Evolutionary conservation across 2,329 filamentous ascomycete genomes (phyloP), one percentile per base, ranked within the genome.

Genomic region (Ophiostoma piceae): DNA sequence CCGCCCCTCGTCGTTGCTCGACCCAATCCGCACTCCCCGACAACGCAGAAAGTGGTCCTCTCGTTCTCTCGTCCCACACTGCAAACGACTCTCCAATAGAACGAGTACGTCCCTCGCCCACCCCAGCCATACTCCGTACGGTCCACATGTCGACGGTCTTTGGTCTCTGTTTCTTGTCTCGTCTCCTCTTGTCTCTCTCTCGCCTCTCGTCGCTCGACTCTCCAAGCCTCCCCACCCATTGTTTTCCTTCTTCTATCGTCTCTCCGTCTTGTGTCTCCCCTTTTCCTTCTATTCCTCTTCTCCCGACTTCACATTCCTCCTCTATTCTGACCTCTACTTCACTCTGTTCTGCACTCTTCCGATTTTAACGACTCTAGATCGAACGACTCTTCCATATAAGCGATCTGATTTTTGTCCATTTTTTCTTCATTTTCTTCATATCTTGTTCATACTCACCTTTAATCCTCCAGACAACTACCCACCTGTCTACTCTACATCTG

Each of bases 71-170:
- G 69, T 70, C 69, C 67, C 69, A 68, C 69, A 47, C 66, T 64
- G 57, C 57, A 67, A 68, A 39, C 60, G 22, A 90, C 16, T 66
- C 60, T 66, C 69, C 69, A 68, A 70, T 70, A 47, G 66, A 57
- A 68, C 6, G 67, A 60, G 57, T 60, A 65, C 57, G 19, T 62
- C 57, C 9, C 26, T 35, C 57, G 19, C 26, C 26, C 60, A 47
- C 43, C 57, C 54, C 22, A 57, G 51, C 51, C 51, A 57, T 57
- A 47, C 16, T 47, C 19, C 43, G 51, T 29, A 57, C 22, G 65
- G 26, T 67, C 35, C 54, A 43, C 41, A 51, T 47, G 66, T 69
- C 62, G 64, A 60, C 68, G 39, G 32, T 64, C 57, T 47, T 26
- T 26, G 51, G 54, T 16, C 26, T 64, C 54, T 67, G 32, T 8